Conservation (phyloP, 140 eudicot genomes). For the Senecio squalidus region DNA sequence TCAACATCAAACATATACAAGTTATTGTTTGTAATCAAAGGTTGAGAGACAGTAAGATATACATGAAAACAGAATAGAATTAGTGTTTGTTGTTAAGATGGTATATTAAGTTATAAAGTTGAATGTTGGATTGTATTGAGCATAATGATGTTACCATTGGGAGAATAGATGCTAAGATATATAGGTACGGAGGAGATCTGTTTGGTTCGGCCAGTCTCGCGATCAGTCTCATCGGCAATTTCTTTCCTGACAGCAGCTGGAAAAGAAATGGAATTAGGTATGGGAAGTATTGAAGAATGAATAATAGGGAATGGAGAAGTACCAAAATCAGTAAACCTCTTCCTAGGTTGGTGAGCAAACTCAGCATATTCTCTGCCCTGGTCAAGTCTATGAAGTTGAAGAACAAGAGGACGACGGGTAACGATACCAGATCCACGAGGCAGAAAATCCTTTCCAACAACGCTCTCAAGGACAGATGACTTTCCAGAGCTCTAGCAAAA, state of each 20-base stretch:
- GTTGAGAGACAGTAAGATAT: not conserved
- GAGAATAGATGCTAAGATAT: constrained; percentile 90
- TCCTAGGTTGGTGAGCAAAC: constrained; percentile 83
- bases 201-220: constrained; percentile 87
- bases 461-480: constrained; percentile 94
- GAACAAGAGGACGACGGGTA: constrained; percentile 93
- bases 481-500: constrained; percentile 99
- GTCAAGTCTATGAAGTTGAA: constrained; percentile 80
- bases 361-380: constrained; percentile 92
- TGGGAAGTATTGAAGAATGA: too few relatives aligned
- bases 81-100: too few relatives aligned
- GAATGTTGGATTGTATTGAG: too few relatives aligned
- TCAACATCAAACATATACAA: constrained; percentile 26
- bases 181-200: constrained; percentile 82
- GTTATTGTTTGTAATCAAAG: constrained; percentile 5
- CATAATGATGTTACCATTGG: constrained; percentile 51
- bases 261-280: constrained; percentile 16
- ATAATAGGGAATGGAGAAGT: constrained; percentile 22
- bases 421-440: constrained; percentile 99
- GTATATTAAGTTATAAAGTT: too few relatives aligned
- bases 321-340: constrained; percentile 86
- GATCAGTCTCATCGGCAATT: constrained; percentile 94
- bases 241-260: constrained; percentile 96
- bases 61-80: too few relatives aligned
- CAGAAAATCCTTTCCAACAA: constrained; percentile 94